Evolutionary conservation across 495 filamentous ascomycete species (phyloP).

Genomic region (Mytilinidion resinicola): DNA sequence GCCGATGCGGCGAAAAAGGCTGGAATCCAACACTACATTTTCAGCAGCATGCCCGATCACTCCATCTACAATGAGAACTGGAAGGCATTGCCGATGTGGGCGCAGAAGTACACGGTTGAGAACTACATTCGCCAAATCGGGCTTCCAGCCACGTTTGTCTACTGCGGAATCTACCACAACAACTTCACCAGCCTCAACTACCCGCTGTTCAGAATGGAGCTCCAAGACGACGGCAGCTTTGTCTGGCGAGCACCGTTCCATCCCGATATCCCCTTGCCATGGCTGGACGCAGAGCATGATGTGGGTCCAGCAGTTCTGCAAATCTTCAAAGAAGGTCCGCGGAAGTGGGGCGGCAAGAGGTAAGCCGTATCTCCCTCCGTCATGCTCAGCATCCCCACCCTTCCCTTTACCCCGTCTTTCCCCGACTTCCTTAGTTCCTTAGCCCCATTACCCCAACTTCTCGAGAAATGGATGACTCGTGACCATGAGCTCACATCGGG

Average conservation of each 20-base stretch:
- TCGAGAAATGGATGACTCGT: no score
- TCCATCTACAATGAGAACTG: slow-evolving; percentile 63
- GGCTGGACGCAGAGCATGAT: slow-evolving; percentile 96
- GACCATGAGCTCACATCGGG: background rate
- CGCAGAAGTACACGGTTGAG: slow-evolving; percentile 83
- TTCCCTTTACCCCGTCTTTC: background rate
- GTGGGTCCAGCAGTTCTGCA: slow-evolving; percentile 91
- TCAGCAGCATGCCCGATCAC: slow-evolving; percentile 95
- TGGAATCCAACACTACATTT: slow-evolving; percentile 85
- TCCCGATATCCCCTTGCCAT: slow-evolving; percentile 79
- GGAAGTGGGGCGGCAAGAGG: slow-evolving; percentile 79
- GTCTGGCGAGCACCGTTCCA: slow-evolving; percentile 94
- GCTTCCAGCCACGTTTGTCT: slow-evolving; percentile 84
- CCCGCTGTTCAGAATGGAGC: slow-evolving; percentile 89
- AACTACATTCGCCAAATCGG: slow-evolving; percentile 80
- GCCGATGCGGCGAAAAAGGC: slow-evolving; percentile 85
- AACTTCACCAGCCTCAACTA: slow-evolving; percentile 94
- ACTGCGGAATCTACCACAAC: slow-evolving; percentile 97
- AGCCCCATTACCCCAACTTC: no score
- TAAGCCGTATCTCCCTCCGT: slow-evolving; percentile 35
- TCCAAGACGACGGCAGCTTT: slow-evolving; percentile 76
- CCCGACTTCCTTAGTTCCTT: background rate
- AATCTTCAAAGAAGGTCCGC: slow-evolving; percentile 86
- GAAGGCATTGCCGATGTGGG: slow-evolving; percentile 84
- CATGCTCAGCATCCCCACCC: slow-evolving; percentile 8